Evolutionary conservation across 306 rosid genomes (phyloP), one percentile per base, ranked within the genome.

Genomic region (Cicer yamashitae): DNA sequence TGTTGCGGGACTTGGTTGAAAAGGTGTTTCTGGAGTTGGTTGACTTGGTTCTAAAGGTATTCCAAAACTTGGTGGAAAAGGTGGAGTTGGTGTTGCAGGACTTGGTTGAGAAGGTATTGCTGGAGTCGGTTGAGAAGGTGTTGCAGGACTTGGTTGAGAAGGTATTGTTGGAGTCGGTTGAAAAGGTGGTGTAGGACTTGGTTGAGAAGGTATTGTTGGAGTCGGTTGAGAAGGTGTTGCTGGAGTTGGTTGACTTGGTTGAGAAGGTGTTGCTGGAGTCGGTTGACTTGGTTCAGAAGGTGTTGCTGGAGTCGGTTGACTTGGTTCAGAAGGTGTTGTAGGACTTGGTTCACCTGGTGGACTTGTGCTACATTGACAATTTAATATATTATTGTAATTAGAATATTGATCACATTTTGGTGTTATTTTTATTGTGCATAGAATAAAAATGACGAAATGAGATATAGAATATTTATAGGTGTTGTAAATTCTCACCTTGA

Each of bases 401-500:
- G 79, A 25, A 67, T 60, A 67, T 20, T 10, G 81, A 84, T 71
- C 75, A 20, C 30, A 60, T 52, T 56, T 51, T 71, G 45, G 25
- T 30, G 37, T 74, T 44, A 41, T 41, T 10, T 17, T 25, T 63
- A 45, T 51, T n/a, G 53, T 40, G 41, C n/a, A 51, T 40, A 41
- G 67, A 56, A 50, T 73, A 75, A 75, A 60, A 58, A 30, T 30
- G 37, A 30, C 37, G 0, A 3, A 74, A 61, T 50, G 69, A 44
- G 73, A 30, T 12, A 75, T 51, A 52, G 10, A 52, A 17, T 17
- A 17, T 4, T 7, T 52, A 7, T 59, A 69, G 58, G n/a, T 72
- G 79, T n/a, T 57, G 68, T 37, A 77, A 76, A 57, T 60, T 65
- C 60, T 85, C 80, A 91, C 98, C 93, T 87, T 78, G 89, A 2